These are phyloP conservation scores for Globisporangium ultimum DNA, from an alignment of 352 stramenopile species.

Conservation along the genomic window DNA sequence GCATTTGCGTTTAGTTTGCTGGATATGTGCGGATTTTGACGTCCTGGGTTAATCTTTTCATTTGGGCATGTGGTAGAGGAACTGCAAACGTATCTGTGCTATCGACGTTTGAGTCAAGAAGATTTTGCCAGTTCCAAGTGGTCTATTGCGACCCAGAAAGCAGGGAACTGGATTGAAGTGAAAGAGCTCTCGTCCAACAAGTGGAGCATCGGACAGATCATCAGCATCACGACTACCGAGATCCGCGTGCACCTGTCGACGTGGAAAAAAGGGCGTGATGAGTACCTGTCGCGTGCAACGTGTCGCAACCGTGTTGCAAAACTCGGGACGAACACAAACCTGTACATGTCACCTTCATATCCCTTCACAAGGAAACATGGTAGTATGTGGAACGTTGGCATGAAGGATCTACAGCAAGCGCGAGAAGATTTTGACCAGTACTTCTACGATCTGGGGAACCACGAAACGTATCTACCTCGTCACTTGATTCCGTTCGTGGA, in stretches of 20 bases:
- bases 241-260: slow-evolving; percentile 68
- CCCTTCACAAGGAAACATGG: slow-evolving; percentile 74
- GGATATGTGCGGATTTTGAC: slow-evolving; percentile 8
- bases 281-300: slow-evolving; percentile 58
- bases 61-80: slow-evolving; percentile 27
- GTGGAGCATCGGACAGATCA: slow-evolving; percentile 76
- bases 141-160: slow-evolving; percentile 64
- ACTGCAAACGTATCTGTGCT: slow-evolving; percentile 70
- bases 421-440: slow-evolving; percentile 68
- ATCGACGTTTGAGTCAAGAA: slow-evolving; percentile 53
- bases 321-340: slow-evolving; percentile 65
- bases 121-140: slow-evolving; percentile 68
- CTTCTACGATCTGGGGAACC: slow-evolving; percentile 57
- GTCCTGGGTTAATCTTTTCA: not conserved
- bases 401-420: slow-evolving; percentile 62
- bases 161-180: slow-evolving; percentile 80
- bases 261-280: slow-evolving; percentile 69
- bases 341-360: slow-evolving; percentile 81
- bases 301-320: slow-evolving; percentile 66
- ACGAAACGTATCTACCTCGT: slow-evolving; percentile 47
- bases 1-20: not conserved
- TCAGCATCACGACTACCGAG: slow-evolving; percentile 54
- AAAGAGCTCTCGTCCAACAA: slow-evolving; percentile 72
- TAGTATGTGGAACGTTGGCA: slow-evolving; percentile 52
- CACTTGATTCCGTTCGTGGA: slow-evolving; percentile 68